Evolutionary conservation across 1,284 basidiomycete genomes (phyloP).

Genomic region (Pterula multifida): DNA sequence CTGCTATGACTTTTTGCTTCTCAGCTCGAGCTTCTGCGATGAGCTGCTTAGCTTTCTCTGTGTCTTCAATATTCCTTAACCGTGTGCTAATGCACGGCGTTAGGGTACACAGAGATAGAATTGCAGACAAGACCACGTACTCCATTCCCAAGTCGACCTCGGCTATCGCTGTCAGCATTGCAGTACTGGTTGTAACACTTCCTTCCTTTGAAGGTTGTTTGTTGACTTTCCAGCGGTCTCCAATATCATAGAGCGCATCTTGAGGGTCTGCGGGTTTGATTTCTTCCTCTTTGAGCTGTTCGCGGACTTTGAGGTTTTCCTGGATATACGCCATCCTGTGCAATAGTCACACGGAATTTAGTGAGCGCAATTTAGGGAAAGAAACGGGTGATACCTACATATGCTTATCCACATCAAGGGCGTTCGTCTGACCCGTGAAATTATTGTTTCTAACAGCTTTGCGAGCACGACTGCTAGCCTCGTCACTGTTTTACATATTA

Average conservation of each 20-base stretch:
- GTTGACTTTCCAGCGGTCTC: conserved; percentile 59
- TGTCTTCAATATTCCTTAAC: conserved; percentile 91
- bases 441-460: conserved; percentile 78
- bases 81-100: conserved; percentile 75
- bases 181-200: conserved; percentile 82
- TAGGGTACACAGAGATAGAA: not conserved
- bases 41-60: conserved; percentile 85
- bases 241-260: conserved; percentile 73
- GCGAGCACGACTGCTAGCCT: conserved; percentile 18
- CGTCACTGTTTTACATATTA: conserved; percentile 10
- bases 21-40: conserved; percentile 67
- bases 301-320: conserved; percentile 77
- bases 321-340: conserved; percentile 96
- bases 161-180: conserved; percentile 93
- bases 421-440: conserved; percentile 95
- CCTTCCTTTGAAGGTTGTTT: conserved; percentile 66
- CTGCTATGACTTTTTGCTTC: conserved; percentile 39
- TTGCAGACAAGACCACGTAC: conserved; percentile 35
- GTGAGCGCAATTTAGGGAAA: not conserved
- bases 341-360: not conserved
- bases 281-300: conserved; percentile 38
- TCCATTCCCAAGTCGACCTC: conserved; percentile 98
- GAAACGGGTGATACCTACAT: conserved; percentile 76
- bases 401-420: conserved; percentile 93
- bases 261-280: conserved; percentile 53